Evolutionary conservation across 805 yeast genomes (phyloP), one percentile per base, ranked within the genome.

Genomic region (Saturnispora serradocipensis): DNA sequence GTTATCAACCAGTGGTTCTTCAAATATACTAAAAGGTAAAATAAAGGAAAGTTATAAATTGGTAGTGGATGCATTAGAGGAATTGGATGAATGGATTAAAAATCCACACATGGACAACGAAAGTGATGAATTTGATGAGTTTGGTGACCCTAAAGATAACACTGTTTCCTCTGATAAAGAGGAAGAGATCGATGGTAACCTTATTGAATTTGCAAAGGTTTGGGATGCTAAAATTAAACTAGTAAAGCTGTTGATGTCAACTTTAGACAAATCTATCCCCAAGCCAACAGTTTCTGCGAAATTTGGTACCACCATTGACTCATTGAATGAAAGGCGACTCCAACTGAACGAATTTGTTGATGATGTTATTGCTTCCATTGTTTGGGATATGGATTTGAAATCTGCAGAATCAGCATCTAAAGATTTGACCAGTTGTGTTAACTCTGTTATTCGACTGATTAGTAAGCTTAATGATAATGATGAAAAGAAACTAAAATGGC

Each of bases 61-160:
- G 51, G 69, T 84, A 6, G 75, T 72, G 18, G 91, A 85, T 64
- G 84, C 82, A 0, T 65, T 77, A n/a, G 77, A 73, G 9, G 95
- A 87, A 59, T 73, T 84, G 48, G 78, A 72, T 20, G 87, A 79
- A 53, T 86, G 91, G 87, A 60, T 82, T 2, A 78, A 79, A 53
- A 74, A 82, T 55, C 91, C 90, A 0, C 22, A 44, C 4, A 27
- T 36, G 24, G 68, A 68, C 16, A 49, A 47, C n/a, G 71, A 63
- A 42, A 75, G 70, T 9, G 81, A 79, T 60, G 70, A 59, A 10
- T 62, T 54, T n/a, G 51, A 34, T 38, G 60, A 55, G 0, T 59
- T 61, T n/a, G 60, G 59, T 25, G 42, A 50, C 9, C 47, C 46
- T 16, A 36, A 45, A 1, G 68, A 62, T 3, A 30, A 38, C 36